Evolutionary conservation across 495 filamentous ascomycete genomes (phyloP).

Genomic region (Symbiotaphrina buchneri): DNA sequence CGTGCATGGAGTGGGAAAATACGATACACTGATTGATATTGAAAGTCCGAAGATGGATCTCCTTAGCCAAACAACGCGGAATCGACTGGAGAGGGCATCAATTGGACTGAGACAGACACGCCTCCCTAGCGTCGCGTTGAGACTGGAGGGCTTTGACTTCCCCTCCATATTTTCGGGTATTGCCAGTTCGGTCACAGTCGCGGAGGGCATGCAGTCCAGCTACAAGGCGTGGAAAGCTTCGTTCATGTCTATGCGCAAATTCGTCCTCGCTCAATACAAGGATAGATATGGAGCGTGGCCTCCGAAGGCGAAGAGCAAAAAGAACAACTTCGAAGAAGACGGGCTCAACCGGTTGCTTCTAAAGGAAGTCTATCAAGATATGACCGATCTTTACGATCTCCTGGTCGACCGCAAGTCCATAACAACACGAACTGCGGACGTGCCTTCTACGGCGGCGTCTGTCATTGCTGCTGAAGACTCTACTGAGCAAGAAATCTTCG

Average conservation of each 20-base stretch:
- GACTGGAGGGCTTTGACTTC: conserved; percentile 71
- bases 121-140: conserved; percentile 36
- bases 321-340: conserved; percentile 66
- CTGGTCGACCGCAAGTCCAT: conserved; percentile 52
- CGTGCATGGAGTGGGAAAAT: conserved; percentile 79
- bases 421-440: conserved; percentile 20
- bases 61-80: conserved; percentile 47
- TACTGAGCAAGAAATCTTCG: conserved; percentile 16
- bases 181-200: conserved; percentile 51
- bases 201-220: conserved; percentile 50
- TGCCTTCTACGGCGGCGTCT: conserved; percentile 11
- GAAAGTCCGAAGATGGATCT: conserved; percentile 42
- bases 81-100: conserved; percentile 58
- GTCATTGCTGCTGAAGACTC: conserved; percentile 15
- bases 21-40: conserved; percentile 45
- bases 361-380: conserved; percentile 63
- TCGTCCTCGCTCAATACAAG: conserved; percentile 59
- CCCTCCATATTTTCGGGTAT: conserved; percentile 77
- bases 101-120: conserved; percentile 58
- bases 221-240: conserved; percentile 64
- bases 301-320: conserved; percentile 75
- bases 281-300: conserved; percentile 80
- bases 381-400: conserved; percentile 72
- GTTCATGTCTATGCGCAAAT: conserved; percentile 52
- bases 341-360: conserved; percentile 74